These are phyloP conservation scores for Fusarium sp. DNA, from an alignment of 2,329 filamentous ascomycete genomes.

Conservation along the genomic window DNA sequence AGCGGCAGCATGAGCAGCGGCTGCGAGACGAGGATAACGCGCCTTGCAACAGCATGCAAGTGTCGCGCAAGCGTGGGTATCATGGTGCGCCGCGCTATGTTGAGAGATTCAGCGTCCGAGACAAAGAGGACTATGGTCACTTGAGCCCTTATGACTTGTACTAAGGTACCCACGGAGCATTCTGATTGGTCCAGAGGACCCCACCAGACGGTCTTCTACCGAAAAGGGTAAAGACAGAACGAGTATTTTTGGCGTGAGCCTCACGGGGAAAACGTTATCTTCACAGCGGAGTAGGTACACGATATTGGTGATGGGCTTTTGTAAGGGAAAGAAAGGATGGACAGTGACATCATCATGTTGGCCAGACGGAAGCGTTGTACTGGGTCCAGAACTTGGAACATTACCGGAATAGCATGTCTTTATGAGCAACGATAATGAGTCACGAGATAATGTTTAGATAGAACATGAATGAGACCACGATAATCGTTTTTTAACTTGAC, in stretches of 20 bases:
- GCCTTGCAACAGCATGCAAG: neutral
- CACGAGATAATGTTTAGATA: neutral
- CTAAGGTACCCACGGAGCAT: no score
- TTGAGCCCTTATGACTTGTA: neutral
- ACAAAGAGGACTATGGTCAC: fast-evolving
- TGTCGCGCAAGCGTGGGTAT: fast-evolving
- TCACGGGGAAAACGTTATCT: fast-evolving
- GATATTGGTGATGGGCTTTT: fast-evolving
- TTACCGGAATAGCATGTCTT: neutral
- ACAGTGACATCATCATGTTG: no score
- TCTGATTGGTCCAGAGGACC: neutral
- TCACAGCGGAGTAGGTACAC: no score
- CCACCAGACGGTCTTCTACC: fast-evolving
- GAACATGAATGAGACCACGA: fast-evolving
- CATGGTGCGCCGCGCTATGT: neutral
- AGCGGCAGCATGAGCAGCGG: neutral
- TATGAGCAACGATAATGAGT: neutral
- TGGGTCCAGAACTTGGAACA: neutral
- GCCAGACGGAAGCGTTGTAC: neutral
- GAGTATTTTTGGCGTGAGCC: no score
- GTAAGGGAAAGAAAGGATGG: no score
- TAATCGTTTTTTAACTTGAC: neutral
- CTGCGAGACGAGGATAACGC: neutral
- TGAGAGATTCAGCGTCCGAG: neutral
- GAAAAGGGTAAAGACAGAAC: fast-evolving